phyloP scores from a whole-genome alignment of 1,284 basidiomycete genomes.

The Melampsora americana region DNA sequence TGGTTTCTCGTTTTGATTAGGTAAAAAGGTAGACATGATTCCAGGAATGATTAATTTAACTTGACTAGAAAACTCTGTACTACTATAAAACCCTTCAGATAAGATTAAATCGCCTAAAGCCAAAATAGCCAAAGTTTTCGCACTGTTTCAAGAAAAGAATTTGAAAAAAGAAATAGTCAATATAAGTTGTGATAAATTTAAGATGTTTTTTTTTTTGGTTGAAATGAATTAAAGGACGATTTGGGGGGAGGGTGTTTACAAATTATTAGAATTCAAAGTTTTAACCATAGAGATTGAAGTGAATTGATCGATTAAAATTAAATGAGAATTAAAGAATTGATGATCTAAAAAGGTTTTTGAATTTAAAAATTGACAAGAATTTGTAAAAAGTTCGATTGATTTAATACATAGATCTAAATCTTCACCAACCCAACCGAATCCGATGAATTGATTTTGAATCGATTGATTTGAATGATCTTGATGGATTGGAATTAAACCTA shows the following conservation, averaged over 20 bases:
- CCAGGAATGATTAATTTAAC: conserved; percentile 28
- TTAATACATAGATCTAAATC: conserved; percentile 13
- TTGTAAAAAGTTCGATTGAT: conserved; percentile 14
- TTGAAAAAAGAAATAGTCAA: too few species aligned
- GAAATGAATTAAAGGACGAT: too few species aligned
- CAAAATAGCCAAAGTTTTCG: conserved; percentile 16
- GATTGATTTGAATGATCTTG: not conserved
- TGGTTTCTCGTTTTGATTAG: not conserved
- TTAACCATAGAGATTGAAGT: conserved; percentile 6
- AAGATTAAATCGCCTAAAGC: conserved; percentile 14
- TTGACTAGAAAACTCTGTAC: conserved; percentile 11
- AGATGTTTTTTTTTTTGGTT: not conserved
- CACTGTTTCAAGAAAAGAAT: not conserved
- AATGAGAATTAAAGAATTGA: conserved; percentile 13
- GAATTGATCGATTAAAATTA: conserved; percentile 30
- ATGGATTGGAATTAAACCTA: conserved; percentile 13
- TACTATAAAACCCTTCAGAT: conserved; percentile 14
- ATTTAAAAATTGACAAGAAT: not conserved
- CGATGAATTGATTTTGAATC: not conserved
- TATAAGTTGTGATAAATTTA: not conserved
- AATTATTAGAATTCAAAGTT: conserved; percentile 3
- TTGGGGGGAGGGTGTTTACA: conserved; percentile 12
- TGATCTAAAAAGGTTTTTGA: conserved; percentile 6
- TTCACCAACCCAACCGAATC: conserved; percentile 10
- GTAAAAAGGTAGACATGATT: conserved; percentile 14